These are phyloP conservation scores for Plasmodium gaboni DNA, from an alignment of 169 alveolate species.

Conservation along the genomic window DNA sequence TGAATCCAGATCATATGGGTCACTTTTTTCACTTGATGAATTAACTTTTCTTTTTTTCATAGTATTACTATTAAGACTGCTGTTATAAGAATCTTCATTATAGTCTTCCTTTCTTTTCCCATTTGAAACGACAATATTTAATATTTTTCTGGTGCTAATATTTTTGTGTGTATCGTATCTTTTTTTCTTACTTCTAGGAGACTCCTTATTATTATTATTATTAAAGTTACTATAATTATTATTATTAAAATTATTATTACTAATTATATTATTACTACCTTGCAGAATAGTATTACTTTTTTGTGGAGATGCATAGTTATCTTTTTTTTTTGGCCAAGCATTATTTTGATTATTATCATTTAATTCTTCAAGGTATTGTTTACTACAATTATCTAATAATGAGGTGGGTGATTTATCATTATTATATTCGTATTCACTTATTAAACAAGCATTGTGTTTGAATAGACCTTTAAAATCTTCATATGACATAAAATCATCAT, in stretches of 20 bases:
- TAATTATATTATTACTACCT: too few species aligned
- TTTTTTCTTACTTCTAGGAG: conserved; percentile 30
- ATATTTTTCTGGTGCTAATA: conserved; percentile 30
- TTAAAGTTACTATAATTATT: too few species aligned
- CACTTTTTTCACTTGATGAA: conserved; percentile 12
- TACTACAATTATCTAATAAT: conserved; percentile 12
- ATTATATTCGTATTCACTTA: conserved; percentile 75
- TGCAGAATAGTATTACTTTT: conserved; percentile 5
- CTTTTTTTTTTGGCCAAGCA: conserved; percentile 69
- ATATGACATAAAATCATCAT: conserved; percentile 33
- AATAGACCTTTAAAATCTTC: conserved; percentile 61
- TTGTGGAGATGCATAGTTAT: conserved; percentile 6
- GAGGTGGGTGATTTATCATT: conserved; percentile 23
- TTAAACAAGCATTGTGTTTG: conserved; percentile 59
- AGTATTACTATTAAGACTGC: neutral
- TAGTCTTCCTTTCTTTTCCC: too few species aligned
- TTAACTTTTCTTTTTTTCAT: conserved; percentile 1
- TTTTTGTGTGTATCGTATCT: conserved; percentile 4
- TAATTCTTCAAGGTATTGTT: conserved; percentile 19
- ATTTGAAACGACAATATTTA: neutral
- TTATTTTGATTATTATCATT: conserved; percentile 27
- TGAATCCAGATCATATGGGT: neutral
- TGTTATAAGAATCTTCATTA: too few species aligned
- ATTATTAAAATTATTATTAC: too few species aligned
- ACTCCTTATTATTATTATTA: conserved; percentile 3